phyloP scores from a whole-genome alignment of 257 asterid species.

The Perilla frutescens region DNA sequence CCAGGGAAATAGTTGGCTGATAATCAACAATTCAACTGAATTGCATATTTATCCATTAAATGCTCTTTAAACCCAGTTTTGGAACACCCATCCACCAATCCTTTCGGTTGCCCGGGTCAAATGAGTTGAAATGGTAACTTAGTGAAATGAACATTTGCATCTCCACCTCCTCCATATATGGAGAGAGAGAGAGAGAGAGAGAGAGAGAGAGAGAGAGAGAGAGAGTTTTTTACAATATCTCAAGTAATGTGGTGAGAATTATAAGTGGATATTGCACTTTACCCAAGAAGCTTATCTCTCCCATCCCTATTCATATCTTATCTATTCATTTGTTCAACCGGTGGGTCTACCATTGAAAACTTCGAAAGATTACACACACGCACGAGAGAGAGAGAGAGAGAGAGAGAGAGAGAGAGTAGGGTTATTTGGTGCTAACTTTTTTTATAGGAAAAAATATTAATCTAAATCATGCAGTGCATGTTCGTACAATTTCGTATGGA shows the following conservation, averaged over 20 bases:
- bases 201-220: slow-evolving; percentile 18
- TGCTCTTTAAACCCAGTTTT: slow-evolving; percentile 24
- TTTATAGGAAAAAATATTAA: slow-evolving; percentile 7
- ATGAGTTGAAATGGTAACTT: slow-evolving; percentile 10
- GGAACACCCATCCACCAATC: slow-evolving; percentile 31
- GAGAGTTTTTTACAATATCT: slow-evolving; percentile 49
- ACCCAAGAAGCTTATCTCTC: slow-evolving; percentile 71
- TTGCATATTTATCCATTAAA: slow-evolving; percentile 24
- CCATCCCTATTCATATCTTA: slow-evolving; percentile 69
- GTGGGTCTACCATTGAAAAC: slow-evolving; percentile 51
- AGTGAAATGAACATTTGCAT: neutral
- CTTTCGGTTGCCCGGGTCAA: slow-evolving; percentile 1
- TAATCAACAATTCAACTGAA: slow-evolving; percentile 11
- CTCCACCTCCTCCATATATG: slow-evolving; percentile 23
- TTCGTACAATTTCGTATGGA: slow-evolving; percentile 79
- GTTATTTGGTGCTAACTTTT: slow-evolving; percentile 15
- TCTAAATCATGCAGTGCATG: slow-evolving; percentile 55
- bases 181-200: slow-evolving; percentile 20
- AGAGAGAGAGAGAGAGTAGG: slow-evolving; percentile 27
- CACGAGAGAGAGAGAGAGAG: slow-evolving; percentile 20
- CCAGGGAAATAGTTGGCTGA: slow-evolving; percentile 28
- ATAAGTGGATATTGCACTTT: slow-evolving; percentile 69
- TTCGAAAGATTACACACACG: slow-evolving; percentile 44
- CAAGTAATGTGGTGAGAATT: slow-evolving; percentile 38
- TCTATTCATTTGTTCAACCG: slow-evolving; percentile 52